Percentiles rank a stretch among this genome's conserved stretches.
phyloP scores from a whole-genome alignment of 148 eudicot species.

The Nepenthes gracilis region DNA sequence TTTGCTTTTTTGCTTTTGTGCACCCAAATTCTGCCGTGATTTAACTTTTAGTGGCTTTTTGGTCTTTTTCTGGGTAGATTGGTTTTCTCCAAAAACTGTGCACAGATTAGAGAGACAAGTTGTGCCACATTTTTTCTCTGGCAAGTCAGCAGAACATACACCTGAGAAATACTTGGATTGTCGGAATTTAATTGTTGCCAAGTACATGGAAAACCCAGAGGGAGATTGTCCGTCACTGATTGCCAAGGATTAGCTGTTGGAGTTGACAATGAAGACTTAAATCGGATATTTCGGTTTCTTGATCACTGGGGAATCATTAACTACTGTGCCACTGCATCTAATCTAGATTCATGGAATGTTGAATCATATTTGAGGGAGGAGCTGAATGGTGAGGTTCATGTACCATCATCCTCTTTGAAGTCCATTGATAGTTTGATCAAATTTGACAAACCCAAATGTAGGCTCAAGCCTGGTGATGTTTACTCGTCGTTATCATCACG shows the following conservation, averaged over 20 bases:
- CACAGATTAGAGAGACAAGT: constrained; percentile 86
- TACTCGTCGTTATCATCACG: constrained; percentile 39
- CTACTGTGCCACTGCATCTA: constrained; percentile 49
- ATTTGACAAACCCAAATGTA: constrained; percentile 80
- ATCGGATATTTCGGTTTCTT: constrained; percentile 75
- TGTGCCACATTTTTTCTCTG: constrained; percentile 84
- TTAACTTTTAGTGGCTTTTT: constrained; percentile 6
- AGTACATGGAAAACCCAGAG: constrained; percentile 68
- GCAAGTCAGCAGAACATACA: constrained; percentile 62
- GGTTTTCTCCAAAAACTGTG: constrained; percentile 79
- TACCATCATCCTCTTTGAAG: constrained; percentile 72
- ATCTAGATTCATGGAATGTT: constrained; percentile 29
- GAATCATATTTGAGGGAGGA: constrained; percentile 57
- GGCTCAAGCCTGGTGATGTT: constrained; percentile 46
- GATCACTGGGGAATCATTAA: constrained; percentile 95
- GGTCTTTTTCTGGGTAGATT: constrained; percentile 38
- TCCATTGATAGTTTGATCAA: constrained; percentile 81
- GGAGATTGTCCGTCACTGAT: constrained; percentile 47
- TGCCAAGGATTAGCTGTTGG: constrained; percentile 48
- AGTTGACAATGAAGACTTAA: constrained; percentile 49
- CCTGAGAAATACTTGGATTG: constrained; percentile 80
- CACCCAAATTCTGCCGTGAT: neutral
- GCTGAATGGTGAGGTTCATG: constrained; percentile 64
- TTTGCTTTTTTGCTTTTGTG: neutral
- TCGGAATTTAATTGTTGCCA: constrained; percentile 60